phyloP scores from a whole-genome alignment of 2,329 filamentous ascomycete species.

The Penicillium sp. region DNA sequence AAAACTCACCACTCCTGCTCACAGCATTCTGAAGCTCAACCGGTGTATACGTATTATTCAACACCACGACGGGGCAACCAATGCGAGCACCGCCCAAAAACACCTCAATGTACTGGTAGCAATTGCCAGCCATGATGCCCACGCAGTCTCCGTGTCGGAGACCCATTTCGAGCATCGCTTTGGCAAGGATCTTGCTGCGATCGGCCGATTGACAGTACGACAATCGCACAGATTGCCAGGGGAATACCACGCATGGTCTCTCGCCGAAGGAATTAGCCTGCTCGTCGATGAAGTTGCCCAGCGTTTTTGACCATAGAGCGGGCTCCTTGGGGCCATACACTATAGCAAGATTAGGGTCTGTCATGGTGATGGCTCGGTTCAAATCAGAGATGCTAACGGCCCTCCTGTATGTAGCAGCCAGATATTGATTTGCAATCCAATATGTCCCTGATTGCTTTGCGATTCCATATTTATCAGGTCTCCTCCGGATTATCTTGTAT shows the following conservation, averaged over 20 bases:
- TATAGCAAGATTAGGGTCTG: conserved; percentile 11
- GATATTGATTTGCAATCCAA: neutral
- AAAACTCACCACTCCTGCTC: conserved; percentile 20
- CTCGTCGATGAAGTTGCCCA: conserved; percentile 25
- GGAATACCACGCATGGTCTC: conserved; percentile 16
- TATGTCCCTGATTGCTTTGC: neutral
- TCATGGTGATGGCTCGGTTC: neutral
- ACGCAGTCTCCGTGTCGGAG: conserved; percentile 68
- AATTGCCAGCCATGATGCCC: conserved; percentile 67
- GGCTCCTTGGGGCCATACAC: conserved; percentile 27
- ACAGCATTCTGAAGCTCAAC: conserved; percentile 26
- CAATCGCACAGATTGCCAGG: conserved; percentile 25
- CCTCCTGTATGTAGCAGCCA: neutral
- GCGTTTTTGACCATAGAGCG: conserved; percentile 21
- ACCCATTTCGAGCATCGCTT: conserved; percentile 64
- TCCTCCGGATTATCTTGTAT: neutral
- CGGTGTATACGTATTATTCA: conserved; percentile 38
- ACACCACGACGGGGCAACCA: conserved; percentile 34
- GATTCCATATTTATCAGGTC: neutral
- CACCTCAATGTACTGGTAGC: conserved; percentile 59
- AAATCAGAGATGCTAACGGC: no score
- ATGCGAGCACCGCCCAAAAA: conserved; percentile 51
- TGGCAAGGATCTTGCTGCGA: conserved; percentile 42
- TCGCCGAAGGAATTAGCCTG: conserved; percentile 19
- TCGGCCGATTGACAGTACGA: conserved; percentile 25